Evolutionary conservation across 139 green algal genomes (phyloP).

Genomic region (Desmodesmus armatus): DNA sequence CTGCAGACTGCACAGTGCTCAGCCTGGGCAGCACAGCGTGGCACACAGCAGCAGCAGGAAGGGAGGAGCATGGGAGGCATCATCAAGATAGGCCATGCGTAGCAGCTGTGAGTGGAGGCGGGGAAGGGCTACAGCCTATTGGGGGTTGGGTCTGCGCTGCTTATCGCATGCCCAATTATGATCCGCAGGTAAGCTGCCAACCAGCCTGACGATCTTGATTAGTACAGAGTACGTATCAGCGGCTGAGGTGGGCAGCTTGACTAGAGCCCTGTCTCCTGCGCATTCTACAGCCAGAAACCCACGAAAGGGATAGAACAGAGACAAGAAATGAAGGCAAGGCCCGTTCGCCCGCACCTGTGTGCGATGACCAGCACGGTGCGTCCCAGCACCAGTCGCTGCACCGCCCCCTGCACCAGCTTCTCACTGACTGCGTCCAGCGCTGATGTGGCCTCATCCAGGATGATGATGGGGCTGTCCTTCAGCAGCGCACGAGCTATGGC

Average conservation of each 20-base stretch:
- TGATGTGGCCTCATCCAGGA: conserved; percentile 94
- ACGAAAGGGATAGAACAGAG: conserved; percentile 51
- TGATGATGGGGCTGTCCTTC: conserved; percentile 85
- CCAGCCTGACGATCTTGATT: too few relatives aligned
- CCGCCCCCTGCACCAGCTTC: conserved; percentile 87
- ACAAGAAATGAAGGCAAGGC: too few relatives aligned
- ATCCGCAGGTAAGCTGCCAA: too few relatives aligned
- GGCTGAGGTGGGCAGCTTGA: too few relatives aligned
- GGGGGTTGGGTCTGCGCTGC: too few relatives aligned
- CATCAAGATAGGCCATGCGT: neutral
- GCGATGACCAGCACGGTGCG: conserved; percentile 95
- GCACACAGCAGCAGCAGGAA: too few relatives aligned
- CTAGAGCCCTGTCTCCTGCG: too few relatives aligned
- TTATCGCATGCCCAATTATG: too few relatives aligned
- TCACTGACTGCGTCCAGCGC: conserved; percentile 66
- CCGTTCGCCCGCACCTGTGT: too few relatives aligned
- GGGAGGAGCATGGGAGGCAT: conserved; percentile 49
- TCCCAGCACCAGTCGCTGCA: conserved; percentile 87
- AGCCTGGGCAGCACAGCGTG: too few relatives aligned
- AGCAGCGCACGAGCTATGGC: conserved; percentile 92
- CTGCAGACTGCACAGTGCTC: conserved; percentile 82
- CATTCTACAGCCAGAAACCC: neutral
- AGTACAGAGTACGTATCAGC: too few relatives aligned
- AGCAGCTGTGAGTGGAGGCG: neutral
- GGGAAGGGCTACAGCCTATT: too few relatives aligned